These are phyloP conservation scores for Trifolium fragiferum DNA, from an alignment of 306 rosid genomes.

Conservation along the genomic window DNA sequence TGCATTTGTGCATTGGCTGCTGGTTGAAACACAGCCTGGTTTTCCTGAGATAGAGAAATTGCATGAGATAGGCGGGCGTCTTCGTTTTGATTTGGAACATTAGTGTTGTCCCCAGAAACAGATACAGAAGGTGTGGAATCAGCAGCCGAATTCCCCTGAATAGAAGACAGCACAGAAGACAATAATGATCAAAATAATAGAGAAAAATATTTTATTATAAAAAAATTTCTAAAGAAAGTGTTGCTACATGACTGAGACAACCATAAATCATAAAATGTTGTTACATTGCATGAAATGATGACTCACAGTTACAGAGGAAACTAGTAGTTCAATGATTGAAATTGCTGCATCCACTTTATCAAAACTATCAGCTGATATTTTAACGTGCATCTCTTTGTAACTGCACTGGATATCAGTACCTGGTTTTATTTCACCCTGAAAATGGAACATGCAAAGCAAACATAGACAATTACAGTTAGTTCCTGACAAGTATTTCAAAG, in stretches of 20 bases:
- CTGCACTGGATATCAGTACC: slow-evolving; percentile 57
- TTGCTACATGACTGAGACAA: slow-evolving; percentile 12
- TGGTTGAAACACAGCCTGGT: slow-evolving; percentile 56
- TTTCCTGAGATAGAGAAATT: slow-evolving; percentile 46
- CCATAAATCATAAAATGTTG: slow-evolving; percentile 33
- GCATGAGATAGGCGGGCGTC: slow-evolving; percentile 42
- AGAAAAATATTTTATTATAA: not conserved
- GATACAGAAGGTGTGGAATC: slow-evolving; percentile 52
- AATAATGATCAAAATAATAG: slow-evolving; percentile 25
- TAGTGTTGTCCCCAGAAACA: slow-evolving; percentile 48
- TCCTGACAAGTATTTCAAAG: slow-evolving; percentile 25
- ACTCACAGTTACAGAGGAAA: slow-evolving; percentile 89
- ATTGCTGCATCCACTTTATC: slow-evolving; percentile 92
- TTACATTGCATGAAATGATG: slow-evolving; percentile 34
- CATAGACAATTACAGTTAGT: slow-evolving; percentile 8
- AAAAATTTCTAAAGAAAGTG: not conserved
- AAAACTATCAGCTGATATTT: slow-evolving; percentile 81
- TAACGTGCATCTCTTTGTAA: slow-evolving; percentile 71
- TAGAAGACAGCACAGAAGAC: slow-evolving; percentile 39
- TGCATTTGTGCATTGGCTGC: slow-evolving; percentile 48
- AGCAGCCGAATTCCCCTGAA: slow-evolving; percentile 76
- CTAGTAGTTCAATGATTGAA: slow-evolving; percentile 77
- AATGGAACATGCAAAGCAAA: slow-evolving; percentile 35
- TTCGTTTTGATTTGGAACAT: slow-evolving; percentile 49
- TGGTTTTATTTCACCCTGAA: slow-evolving; percentile 71